These are phyloP conservation scores for Ricinus communis DNA, from an alignment of 345 rosid genomes.

Conservation along the genomic window DNA sequence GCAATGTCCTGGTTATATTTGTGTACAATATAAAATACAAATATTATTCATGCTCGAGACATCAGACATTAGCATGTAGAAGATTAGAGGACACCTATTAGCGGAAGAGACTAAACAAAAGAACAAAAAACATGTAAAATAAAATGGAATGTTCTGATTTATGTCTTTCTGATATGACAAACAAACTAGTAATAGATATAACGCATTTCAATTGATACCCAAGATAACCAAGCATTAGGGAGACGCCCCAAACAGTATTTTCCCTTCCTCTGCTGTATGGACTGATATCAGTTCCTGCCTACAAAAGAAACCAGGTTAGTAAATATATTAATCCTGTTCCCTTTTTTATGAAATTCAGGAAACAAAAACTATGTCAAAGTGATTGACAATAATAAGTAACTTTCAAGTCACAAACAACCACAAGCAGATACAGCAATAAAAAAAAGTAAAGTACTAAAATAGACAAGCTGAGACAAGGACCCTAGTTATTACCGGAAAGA, in stretches of 20 bases:
- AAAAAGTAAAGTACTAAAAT: slow-evolving; percentile 22
- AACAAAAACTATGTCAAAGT: neutral
- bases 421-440: neutral
- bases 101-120: neutral
- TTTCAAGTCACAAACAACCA: slow-evolving; percentile 7
- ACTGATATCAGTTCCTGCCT: slow-evolving; percentile 82
- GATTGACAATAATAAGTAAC: neutral
- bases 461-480: neutral
- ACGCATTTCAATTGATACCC: slow-evolving; percentile 53
- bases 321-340: neutral
- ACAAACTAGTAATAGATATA: neutral
- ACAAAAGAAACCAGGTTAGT: slow-evolving; percentile 16
- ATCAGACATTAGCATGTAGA: neutral
- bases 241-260: slow-evolving; percentile 90
- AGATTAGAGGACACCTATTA: neutral
- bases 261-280: slow-evolving; percentile 88
- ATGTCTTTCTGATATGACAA: neutral
- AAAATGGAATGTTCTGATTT: neutral
- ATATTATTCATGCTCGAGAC: neutral
- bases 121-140: neutral
- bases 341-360: neutral
- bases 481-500: slow-evolving; percentile 66
- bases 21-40: neutral
- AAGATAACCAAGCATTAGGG: slow-evolving; percentile 88
- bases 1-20: neutral